These are phyloP conservation scores for Manihot esculenta DNA, from an alignment of 441 rosid genomes.

Conservation along the genomic window DNA sequence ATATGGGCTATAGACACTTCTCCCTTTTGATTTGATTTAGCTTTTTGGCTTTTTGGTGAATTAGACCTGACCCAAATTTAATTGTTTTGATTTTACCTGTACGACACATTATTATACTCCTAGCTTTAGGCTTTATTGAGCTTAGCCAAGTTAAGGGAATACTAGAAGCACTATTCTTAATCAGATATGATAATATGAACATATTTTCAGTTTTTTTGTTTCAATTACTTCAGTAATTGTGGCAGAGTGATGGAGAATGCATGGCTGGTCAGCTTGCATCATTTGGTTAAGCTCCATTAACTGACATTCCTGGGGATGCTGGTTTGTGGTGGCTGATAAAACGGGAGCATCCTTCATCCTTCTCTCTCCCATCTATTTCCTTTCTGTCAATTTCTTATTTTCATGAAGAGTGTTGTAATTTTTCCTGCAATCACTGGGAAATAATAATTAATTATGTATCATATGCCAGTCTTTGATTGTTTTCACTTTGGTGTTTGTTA, in stretches of 20 bases:
- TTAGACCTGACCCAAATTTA: no score
- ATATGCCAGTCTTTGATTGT: background rate
- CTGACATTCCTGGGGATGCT: constrained; percentile 78
- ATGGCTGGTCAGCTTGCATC: constrained; percentile 98
- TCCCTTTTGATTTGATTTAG: no score
- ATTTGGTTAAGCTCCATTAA: constrained; percentile 77
- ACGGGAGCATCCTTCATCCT: constrained; percentile 46
- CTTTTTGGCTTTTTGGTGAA: no score
- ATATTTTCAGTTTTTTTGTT: constrained; percentile 1
- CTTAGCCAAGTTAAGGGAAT: background rate
- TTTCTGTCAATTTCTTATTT: background rate
- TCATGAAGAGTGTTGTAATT: background rate
- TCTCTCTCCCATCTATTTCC: no score
- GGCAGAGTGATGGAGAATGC: constrained; percentile 96
- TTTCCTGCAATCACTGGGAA: background rate
- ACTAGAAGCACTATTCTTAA: background rate
- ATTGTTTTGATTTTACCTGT: no score
- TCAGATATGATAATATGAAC: background rate
- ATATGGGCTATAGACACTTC: no score
- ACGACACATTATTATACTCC: background rate
- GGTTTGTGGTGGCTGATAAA: constrained; percentile 90
- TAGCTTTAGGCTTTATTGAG: background rate
- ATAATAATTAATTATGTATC: background rate
- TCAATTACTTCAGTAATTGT: constrained; percentile 19
- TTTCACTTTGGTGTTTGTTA: background rate